Percentiles rank a stretch among this genome's conserved stretches.
Evolutionary conservation across 345 rosid genomes (phyloP).

Genomic region (Boechera retrofracta): DNA sequence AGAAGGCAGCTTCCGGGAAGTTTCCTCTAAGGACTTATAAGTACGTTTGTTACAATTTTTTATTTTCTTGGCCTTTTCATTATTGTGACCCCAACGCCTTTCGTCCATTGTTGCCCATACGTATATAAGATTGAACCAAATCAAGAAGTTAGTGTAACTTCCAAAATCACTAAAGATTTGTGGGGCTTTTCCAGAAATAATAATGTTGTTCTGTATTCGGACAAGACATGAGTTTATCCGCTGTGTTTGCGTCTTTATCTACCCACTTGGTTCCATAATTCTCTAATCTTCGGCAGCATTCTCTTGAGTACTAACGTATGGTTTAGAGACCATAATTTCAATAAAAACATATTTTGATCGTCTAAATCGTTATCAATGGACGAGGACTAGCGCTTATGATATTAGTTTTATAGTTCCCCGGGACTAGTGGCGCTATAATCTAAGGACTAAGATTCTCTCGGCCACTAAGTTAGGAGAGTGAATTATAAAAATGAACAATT

Average conservation of each 20-base stretch:
- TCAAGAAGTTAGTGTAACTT: slow-evolving; percentile 31
- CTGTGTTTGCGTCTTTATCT: slow-evolving; percentile 22
- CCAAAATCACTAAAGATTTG: slow-evolving; percentile 32
- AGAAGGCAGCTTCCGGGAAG: slow-evolving; percentile 43
- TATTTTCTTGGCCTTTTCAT: slow-evolving; percentile 26
- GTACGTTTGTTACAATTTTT: not conserved
- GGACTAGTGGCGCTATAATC: too few species aligned
- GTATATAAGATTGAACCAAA: slow-evolving; percentile 23
- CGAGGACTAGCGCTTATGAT: not conserved
- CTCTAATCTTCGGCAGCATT: slow-evolving; percentile 4
- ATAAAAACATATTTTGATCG: not conserved
- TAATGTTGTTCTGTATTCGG: slow-evolving; percentile 25
- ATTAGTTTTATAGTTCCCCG: too few species aligned
- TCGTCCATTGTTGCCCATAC: slow-evolving; percentile 26
- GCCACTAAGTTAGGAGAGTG: too few species aligned
- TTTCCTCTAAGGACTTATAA: slow-evolving; percentile 28
- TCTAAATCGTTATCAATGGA: slow-evolving; percentile 17
- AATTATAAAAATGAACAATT: too few species aligned
- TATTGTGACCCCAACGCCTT: slow-evolving; percentile 21
- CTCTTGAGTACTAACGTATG: not conserved
- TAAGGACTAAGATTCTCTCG: too few species aligned
- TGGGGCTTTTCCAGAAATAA: slow-evolving; percentile 31
- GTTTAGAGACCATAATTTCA: slow-evolving; percentile 7
- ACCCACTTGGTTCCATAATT: slow-evolving; percentile 33
- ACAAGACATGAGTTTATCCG: slow-evolving; percentile 30